Conservation (phyloP, 768 basidiomycete species). For the Serendipita sp. region DNA sequence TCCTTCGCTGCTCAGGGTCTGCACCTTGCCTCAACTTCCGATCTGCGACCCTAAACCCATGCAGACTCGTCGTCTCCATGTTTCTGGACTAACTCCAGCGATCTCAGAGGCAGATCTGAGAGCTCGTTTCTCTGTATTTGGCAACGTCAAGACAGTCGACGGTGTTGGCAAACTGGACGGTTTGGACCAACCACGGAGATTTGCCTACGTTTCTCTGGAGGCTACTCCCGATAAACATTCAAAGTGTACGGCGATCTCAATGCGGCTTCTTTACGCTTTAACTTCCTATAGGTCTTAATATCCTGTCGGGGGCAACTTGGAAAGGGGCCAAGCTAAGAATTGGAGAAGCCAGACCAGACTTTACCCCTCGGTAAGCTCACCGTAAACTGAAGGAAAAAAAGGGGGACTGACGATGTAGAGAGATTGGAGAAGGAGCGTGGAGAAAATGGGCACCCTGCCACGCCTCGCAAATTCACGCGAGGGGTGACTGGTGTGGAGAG, state of each 20-base stretch:
- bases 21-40: neutral
- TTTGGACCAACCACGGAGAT: slow-evolving; percentile 50
- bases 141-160: slow-evolving; percentile 49
- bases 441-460: slow-evolving; percentile 14
- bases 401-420: neutral
- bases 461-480: slow-evolving; percentile 8
- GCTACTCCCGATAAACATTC: slow-evolving; percentile 41
- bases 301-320: slow-evolving; percentile 69
- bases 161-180: slow-evolving; percentile 51
- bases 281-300: slow-evolving; percentile 40
- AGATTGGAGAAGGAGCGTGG: slow-evolving; percentile 18
- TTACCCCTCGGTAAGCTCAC: slow-evolving; percentile 35
- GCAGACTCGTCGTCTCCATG: slow-evolving; percentile 31
- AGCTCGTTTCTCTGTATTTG: slow-evolving; percentile 45
- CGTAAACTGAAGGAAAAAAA: neutral
- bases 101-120: slow-evolving; percentile 42
- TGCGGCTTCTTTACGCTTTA: neutral
- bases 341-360: slow-evolving; percentile 72
- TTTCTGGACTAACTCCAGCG: slow-evolving; percentile 59
- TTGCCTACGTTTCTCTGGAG: slow-evolving; percentile 58
- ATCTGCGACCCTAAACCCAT: neutral
- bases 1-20: neutral
- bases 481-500: slow-evolving; percentile 30
- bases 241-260: slow-evolving; percentile 35
- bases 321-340: slow-evolving; percentile 74